Conservation (phyloP, 495 filamentous ascomycete genomes). For the Penicillium fimorum region DNA sequence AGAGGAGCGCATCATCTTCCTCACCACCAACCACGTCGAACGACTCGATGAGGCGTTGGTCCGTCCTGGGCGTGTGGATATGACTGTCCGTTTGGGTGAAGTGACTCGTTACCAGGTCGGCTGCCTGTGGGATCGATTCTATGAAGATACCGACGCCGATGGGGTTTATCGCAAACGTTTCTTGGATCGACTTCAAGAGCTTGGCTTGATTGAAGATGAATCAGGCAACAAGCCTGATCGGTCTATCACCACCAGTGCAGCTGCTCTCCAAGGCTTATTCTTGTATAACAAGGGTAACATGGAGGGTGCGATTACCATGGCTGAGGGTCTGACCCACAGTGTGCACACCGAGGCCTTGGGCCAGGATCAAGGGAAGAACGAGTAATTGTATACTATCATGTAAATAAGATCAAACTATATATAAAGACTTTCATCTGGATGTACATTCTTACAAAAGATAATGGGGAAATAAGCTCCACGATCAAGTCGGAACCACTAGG, state of each 20-base stretch:
- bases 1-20: conserved; percentile 87
- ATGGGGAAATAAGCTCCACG: neutral
- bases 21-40: conserved; percentile 94
- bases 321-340: conserved; percentile 55
- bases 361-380: conserved; percentile 12
- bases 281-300: conserved; percentile 90
- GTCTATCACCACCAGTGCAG: conserved; percentile 66
- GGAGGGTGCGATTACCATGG: conserved; percentile 81
- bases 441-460: neutral
- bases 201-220: conserved; percentile 53
- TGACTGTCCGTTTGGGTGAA: conserved; percentile 86
- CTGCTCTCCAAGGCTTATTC: conserved; percentile 89
- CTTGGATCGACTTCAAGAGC: conserved; percentile 47
- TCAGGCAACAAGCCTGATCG: conserved; percentile 39
- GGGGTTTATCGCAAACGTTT: conserved; percentile 50
- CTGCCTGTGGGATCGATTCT: conserved; percentile 93
- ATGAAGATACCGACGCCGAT: conserved; percentile 71
- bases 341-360: conserved; percentile 34
- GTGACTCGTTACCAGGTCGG: conserved; percentile 80
- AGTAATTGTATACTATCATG: conserved; percentile 34
- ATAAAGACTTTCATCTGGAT: conserved; percentile 12
- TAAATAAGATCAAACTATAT: conserved; percentile 30
- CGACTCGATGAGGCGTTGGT: conserved; percentile 86
- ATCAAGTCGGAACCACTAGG: conserved; percentile 4
- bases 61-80: conserved; percentile 87